A percentile compares a stretch with the other conserved stretches of the same genome.
These are phyloP conservation scores for Phytophthora podocarpi DNA, from an alignment of 352 stramenopile genomes.

Conservation along the genomic window DNA sequence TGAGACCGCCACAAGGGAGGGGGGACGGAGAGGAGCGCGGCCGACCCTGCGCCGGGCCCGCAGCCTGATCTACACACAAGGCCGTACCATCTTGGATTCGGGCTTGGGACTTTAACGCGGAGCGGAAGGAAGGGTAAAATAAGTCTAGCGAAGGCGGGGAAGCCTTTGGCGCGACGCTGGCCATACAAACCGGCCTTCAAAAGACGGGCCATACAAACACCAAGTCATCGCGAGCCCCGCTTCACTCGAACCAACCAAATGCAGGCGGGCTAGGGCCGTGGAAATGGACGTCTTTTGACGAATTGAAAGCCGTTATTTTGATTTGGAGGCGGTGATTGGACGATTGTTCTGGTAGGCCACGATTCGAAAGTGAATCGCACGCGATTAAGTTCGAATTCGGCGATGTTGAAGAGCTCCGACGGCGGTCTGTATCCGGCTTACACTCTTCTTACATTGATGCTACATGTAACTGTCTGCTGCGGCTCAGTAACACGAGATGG, in stretches of 20 bases:
- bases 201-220: constrained; percentile 54
- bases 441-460: too few relatives aligned
- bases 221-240: constrained; percentile 48
- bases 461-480: too few relatives aligned
- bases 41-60: neutral
- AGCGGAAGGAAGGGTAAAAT: constrained; percentile 90
- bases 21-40: constrained; percentile 11
- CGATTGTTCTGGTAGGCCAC: constrained; percentile 1
- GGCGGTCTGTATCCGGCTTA: too few relatives aligned
- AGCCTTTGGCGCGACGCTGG: constrained; percentile 30
- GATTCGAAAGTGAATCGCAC: constrained; percentile 20
- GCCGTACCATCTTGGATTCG: constrained; percentile 86
- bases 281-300: constrained; percentile 3
- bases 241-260: constrained; percentile 82
- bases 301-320: neutral
- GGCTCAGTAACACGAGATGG: constrained; percentile 13
- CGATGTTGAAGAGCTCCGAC: constrained; percentile 4
- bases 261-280: constrained; percentile 18
- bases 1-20: neutral
- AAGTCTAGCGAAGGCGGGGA: constrained; percentile 50
- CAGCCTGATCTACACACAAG: neutral
- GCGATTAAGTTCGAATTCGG: constrained; percentile 1
- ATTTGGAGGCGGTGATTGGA: neutral
- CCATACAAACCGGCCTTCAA: constrained; percentile 72
- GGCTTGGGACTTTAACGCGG: constrained; percentile 86